A percentile compares a stretch with the other conserved stretches of the same genome.
Conservation (phyloP, 2,329 filamentous ascomycete species). For the Aotearoamyces nothofagi region DNA sequence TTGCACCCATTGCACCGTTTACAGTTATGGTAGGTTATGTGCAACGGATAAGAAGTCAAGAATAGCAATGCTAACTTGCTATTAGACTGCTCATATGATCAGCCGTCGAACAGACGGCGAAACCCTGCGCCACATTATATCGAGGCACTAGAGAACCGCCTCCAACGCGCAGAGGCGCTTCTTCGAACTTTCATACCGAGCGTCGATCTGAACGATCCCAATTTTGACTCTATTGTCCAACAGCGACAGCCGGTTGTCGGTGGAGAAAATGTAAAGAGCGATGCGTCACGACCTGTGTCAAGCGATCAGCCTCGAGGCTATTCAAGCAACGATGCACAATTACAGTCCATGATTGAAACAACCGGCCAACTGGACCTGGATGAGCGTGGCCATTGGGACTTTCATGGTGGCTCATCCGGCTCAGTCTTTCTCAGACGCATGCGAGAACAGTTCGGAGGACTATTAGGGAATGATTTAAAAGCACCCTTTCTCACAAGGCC, state of each 20-base stretch:
- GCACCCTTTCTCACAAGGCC: constrained; percentile 40
- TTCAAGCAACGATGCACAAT: constrained; percentile 31
- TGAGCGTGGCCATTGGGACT: constrained; percentile 86
- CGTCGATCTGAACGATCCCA: constrained; percentile 65
- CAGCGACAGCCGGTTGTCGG: constrained; percentile 33
- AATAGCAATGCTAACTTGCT: constrained; percentile 2
- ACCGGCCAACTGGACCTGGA: constrained; percentile 85
- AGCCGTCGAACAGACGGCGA: constrained; percentile 59
- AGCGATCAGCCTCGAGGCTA: constrained; percentile 1
- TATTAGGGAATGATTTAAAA: constrained; percentile 47
- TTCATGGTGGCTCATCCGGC: constrained; percentile 85
- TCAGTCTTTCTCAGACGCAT: constrained; percentile 77
- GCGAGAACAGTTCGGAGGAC: constrained; percentile 71
- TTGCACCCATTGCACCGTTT: constrained; percentile 92
- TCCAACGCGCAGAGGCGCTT: constrained; percentile 55
- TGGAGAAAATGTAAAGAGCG: constrained; percentile 11
- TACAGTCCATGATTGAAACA: constrained; percentile 90
- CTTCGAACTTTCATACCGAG: constrained; percentile 48
- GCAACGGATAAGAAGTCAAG: no score
- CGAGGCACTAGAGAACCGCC: constrained; percentile 51
- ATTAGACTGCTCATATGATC: constrained; percentile 60
- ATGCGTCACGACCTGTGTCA: constrained; percentile 1
- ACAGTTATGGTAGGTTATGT: constrained; percentile 97
- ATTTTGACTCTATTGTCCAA: constrained; percentile 61
- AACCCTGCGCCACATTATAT: constrained; percentile 63